These are phyloP conservation scores for Podospora pseudocomata DNA, from an alignment of 495 filamentous ascomycete genomes.

Conservation along the genomic window DNA sequence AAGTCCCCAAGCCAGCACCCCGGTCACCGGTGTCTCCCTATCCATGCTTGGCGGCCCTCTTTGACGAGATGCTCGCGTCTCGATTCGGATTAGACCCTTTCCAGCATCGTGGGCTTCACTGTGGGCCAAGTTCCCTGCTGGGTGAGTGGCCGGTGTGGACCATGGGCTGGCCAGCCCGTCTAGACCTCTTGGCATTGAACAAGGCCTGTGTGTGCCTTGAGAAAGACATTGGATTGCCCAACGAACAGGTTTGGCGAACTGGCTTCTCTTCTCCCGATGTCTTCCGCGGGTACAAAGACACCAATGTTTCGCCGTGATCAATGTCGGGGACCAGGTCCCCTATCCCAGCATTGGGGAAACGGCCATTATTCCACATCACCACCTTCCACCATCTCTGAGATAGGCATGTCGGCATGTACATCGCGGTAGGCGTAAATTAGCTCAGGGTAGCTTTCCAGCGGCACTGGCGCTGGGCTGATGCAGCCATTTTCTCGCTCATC, in stretches of 20 bases:
- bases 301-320: neutral
- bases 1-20: slow-evolving; percentile 9
- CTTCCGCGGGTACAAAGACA: neutral
- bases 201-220: neutral
- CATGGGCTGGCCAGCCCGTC: neutral
- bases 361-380: neutral
- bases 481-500: slow-evolving; percentile 1
- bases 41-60: slow-evolving; percentile 26
- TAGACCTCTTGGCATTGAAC: slow-evolving; percentile 6
- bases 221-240: neutral
- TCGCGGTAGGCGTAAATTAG: neutral
- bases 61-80: slow-evolving; percentile 15
- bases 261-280: neutral
- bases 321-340: neutral
- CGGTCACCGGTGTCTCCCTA: slow-evolving; percentile 28
- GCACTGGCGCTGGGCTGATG: slow-evolving; percentile 1
- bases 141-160: neutral
- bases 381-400: neutral
- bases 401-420: neutral
- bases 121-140: neutral
- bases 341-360: neutral
- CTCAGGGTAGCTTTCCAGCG: neutral
- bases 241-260: neutral
- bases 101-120: slow-evolving; percentile 23
- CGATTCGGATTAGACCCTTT: slow-evolving; percentile 27